These are phyloP conservation scores for Claviceps africana DNA, from an alignment of 2,329 filamentous ascomycete species.

Conservation along the genomic window DNA sequence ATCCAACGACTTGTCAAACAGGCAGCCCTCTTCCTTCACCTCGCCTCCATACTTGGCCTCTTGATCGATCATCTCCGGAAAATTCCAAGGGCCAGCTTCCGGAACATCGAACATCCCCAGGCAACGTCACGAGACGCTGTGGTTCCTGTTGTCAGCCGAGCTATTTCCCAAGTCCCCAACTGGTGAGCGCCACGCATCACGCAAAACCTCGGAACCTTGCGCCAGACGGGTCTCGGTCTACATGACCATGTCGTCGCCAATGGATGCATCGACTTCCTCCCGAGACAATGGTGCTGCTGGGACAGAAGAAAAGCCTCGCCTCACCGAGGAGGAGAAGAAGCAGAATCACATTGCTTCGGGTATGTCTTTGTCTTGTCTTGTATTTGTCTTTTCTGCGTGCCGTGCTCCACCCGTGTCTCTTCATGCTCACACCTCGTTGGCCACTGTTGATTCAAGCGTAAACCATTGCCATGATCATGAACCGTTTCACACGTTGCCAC, in stretches of 20 bases:
- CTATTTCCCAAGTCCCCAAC: neutral
- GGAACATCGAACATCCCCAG: neutral
- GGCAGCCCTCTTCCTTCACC: neutral
- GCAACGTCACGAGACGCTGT: neutral
- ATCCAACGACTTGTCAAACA: neutral
- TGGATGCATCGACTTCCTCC: conserved; percentile 8
- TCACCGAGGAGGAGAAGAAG: conserved; percentile 41
- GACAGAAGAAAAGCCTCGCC: conserved; percentile 33
- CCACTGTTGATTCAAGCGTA: neutral
- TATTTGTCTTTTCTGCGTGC: neutral
- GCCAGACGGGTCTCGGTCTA: neutral
- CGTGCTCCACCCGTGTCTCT: neutral
- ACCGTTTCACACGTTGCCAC: neutral
- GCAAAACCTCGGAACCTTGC: neutral
- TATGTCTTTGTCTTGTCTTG: conserved; percentile 14
- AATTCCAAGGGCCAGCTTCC: neutral
- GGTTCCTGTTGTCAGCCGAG: neutral
- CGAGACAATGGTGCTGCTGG: conserved; percentile 9
- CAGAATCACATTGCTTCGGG: conserved; percentile 41
- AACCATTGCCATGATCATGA: neutral
- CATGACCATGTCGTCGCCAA: conserved; percentile 9
- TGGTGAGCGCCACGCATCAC: neutral
- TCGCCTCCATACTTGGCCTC: neutral
- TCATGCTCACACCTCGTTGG: neutral
- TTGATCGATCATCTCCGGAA: neutral